These are phyloP conservation scores for Kokia cookei DNA, from an alignment of 441 rosid genomes.

Conservation along the genomic window DNA sequence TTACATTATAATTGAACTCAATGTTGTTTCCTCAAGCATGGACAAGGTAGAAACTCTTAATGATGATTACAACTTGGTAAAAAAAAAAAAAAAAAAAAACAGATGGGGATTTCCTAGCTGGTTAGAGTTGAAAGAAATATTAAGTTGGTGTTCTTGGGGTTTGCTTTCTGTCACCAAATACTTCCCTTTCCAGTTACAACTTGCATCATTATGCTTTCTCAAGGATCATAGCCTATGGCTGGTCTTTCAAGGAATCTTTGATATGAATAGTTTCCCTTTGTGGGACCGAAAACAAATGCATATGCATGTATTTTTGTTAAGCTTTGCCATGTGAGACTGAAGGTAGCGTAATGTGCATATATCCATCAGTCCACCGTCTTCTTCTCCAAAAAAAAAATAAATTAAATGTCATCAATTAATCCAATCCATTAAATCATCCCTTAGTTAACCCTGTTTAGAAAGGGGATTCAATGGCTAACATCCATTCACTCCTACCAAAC, in stretches of 20 bases:
- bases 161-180: not conserved
- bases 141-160: not conserved
- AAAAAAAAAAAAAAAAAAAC: not conserved
- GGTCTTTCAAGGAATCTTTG: conserved; percentile 24
- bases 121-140: not conserved
- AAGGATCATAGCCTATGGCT: conserved; percentile 13
- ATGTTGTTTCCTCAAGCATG: not conserved
- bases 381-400: not conserved
- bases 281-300: not conserved
- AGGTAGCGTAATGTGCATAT: not conserved
- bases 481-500: conserved; percentile 7
- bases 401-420: no score
- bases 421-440: no score
- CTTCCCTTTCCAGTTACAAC: not conserved
- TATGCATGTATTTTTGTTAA: not conserved
- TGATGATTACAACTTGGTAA: not conserved
- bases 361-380: not conserved
- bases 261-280: not conserved
- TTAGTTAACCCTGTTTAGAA: conserved; percentile 5
- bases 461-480: conserved; percentile 16
- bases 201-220: not conserved
- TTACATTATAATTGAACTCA: not conserved
- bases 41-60: not conserved
- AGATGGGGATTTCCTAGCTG: not conserved
- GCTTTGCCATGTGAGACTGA: conserved; percentile 17